Conservation (phyloP, 164 flowering plant species). For the Malania oleifera region DNA sequence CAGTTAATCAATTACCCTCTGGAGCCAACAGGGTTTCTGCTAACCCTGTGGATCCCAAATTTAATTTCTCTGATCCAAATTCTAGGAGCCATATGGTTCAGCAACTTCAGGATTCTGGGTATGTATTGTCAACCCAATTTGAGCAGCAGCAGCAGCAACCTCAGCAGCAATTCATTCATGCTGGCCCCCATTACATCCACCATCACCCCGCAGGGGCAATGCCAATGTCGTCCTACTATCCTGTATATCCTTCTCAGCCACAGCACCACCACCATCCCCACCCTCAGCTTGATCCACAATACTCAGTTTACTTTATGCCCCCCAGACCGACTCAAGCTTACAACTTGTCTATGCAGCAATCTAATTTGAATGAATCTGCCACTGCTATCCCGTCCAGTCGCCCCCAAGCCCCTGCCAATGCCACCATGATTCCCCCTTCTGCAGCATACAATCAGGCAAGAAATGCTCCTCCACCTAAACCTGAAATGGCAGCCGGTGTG, state of each 20-base stretch:
- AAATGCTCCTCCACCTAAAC: slow-evolving; percentile 36
- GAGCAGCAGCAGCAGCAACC: slow-evolving; percentile 20
- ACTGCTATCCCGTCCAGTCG: slow-evolving; percentile 33
- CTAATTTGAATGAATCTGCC: slow-evolving; percentile 36
- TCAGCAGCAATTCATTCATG: slow-evolving; percentile 53
- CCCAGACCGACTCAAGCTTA: slow-evolving; percentile 59
- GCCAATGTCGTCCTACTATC: slow-evolving; percentile 59
- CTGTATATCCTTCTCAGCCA: slow-evolving; percentile 52
- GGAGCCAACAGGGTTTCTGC: slow-evolving; percentile 33
- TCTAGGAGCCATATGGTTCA: slow-evolving; percentile 47
- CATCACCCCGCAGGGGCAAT: slow-evolving; percentile 50
- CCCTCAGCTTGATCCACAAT: slow-evolving; percentile 50
- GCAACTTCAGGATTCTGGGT: slow-evolving; percentile 55
- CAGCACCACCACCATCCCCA: slow-evolving; percentile 38
- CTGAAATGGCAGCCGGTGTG: slow-evolving; percentile 46
- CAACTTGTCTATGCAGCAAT: slow-evolving; percentile 43
- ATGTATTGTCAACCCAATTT: slow-evolving; percentile 34
- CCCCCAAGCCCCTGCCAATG: slow-evolving; percentile 46
- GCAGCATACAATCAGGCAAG: slow-evolving; percentile 41
- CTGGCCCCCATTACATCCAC: slow-evolving; percentile 63
- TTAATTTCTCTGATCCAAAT: slow-evolving; percentile 43
- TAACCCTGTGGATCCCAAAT: slow-evolving; percentile 39
- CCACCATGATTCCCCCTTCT: slow-evolving; percentile 30
- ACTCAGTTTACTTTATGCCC: slow-evolving; percentile 55
- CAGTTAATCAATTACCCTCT: slow-evolving; percentile 28